A percentile compares a stretch with the other conserved stretches of the same genome.
Evolutionary conservation across 1,284 basidiomycete species (phyloP).

Genomic region (Microbotryum silenes-acaulis): DNA sequence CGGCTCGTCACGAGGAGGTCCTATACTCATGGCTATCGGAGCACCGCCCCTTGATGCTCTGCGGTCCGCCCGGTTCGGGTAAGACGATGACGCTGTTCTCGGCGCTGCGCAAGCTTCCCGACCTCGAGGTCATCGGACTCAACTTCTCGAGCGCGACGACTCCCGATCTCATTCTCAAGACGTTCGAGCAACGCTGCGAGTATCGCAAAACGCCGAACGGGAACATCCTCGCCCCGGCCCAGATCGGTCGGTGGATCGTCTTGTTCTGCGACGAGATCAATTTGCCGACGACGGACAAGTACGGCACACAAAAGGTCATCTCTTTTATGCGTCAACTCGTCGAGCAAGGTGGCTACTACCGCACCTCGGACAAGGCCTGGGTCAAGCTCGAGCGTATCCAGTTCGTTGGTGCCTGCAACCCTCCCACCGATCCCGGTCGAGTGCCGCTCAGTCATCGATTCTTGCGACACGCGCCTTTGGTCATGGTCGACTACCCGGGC

Average conservation of each 20-base stretch:
- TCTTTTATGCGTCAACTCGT: conserved; percentile 97
- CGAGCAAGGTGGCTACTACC: conserved; percentile 91
- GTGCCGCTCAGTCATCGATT: conserved; percentile 96
- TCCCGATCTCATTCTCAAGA: conserved; percentile 95
- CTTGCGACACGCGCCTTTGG: conserved; percentile 93
- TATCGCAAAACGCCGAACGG: conserved; percentile 98
- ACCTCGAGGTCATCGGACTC: conserved; percentile 97
- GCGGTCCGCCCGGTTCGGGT: conserved; percentile 96
- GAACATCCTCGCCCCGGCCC: conserved; percentile 81
- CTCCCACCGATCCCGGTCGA: conserved; percentile 98
- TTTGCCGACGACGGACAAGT: conserved; percentile 91
- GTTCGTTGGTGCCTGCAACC: conserved; percentile 98
- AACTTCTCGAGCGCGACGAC: conserved; percentile 99
- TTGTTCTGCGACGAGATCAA: conserved; percentile 99
- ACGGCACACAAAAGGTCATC: conserved; percentile 96
- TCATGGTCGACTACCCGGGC: conserved; percentile 99
- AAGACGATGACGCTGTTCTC: conserved; percentile 99
- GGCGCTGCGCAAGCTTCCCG: conserved; percentile 90
- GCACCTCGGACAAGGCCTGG: conserved; percentile 92
- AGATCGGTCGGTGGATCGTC: conserved; percentile 96
- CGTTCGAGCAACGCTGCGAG: conserved; percentile 99
- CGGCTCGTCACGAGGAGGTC: conserved; percentile 96
- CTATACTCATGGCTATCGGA: conserved; percentile 98
- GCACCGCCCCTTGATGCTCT: conserved; percentile 96
- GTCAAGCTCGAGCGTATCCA: conserved; percentile 96